Evolutionary conservation across 345 rosid species (phyloP).

Genomic region (Dimocarpus longan): DNA sequence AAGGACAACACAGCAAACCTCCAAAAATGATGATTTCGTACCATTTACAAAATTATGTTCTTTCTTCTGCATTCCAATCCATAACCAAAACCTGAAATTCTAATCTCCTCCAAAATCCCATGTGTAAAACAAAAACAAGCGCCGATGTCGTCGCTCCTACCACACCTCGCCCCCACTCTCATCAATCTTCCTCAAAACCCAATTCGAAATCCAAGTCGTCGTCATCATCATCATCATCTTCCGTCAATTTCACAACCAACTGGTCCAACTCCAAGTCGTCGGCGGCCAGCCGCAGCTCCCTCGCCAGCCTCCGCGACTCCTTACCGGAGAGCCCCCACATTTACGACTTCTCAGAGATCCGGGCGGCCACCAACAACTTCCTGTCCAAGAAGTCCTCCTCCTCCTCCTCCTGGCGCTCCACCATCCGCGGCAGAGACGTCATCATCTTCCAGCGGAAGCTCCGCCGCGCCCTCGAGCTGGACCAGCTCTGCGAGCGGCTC

Average conservation of each 20-base stretch:
- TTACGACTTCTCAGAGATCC: slow-evolving; percentile 40
- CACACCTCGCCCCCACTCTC: background rate
- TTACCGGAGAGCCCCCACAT: slow-evolving; percentile 32
- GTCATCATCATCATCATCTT: slow-evolving; percentile 1
- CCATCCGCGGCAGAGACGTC: slow-evolving; percentile 24
- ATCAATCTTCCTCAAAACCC: background rate
- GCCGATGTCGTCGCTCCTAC: slow-evolving; percentile 1
- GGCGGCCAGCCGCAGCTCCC: slow-evolving; percentile 22
- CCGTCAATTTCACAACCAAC: background rate
- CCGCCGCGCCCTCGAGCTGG: slow-evolving; percentile 26
- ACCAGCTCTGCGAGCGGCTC: slow-evolving; percentile 18
- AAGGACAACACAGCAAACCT: background rate
- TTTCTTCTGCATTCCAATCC: background rate
- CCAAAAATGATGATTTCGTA: background rate
- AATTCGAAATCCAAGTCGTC: background rate
- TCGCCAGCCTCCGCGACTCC: slow-evolving; percentile 26
- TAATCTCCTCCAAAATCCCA: background rate
- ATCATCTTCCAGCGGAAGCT: slow-evolving; percentile 39
- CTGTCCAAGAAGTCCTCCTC: slow-evolving; percentile 30
- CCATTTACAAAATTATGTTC: too few species aligned
- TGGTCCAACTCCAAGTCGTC: slow-evolving; percentile 24
- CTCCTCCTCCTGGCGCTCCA: slow-evolving; percentile 38
- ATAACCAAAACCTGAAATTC: background rate
- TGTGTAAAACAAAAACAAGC: slow-evolving; percentile 43
- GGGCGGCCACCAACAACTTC: slow-evolving; percentile 48